Conservation (phyloP, 2,329 filamentous ascomycete genomes). For the Penicillium concentricum region DNA sequence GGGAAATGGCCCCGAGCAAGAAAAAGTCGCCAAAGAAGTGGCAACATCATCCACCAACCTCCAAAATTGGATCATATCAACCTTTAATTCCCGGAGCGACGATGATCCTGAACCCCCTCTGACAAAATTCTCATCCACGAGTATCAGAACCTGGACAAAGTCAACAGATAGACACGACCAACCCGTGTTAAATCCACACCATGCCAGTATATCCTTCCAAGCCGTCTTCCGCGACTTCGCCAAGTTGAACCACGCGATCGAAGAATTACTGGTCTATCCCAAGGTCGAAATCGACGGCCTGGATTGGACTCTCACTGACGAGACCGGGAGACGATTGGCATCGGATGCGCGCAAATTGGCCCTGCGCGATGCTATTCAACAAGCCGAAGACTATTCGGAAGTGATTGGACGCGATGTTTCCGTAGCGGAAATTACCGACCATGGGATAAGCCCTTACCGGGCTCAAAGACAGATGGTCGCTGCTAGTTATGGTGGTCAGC, state of each 20-base stretch:
- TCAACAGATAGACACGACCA: constrained; percentile 4
- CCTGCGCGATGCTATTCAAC: constrained; percentile 24
- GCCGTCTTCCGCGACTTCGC: constrained; percentile 27
- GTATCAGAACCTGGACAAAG: constrained; percentile 3
- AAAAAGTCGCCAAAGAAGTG: constrained; percentile 7
- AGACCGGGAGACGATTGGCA: constrained; percentile 16
- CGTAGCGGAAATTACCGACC: constrained; percentile 14
- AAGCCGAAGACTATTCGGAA: constrained; percentile 24
- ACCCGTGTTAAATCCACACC: constrained; percentile 13
- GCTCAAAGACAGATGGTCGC: neutral
- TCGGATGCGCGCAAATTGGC: constrained; percentile 24
- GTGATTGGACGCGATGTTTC: constrained; percentile 19
- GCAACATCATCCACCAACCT: constrained; percentile 2
- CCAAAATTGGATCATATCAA: neutral
- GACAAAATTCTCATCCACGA: constrained; percentile 2
- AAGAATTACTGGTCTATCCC: constrained; percentile 15
- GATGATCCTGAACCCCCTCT: neutral
- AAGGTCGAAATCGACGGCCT: constrained; percentile 24
- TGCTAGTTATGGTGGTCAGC: neutral
- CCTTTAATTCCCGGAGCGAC: neutral
- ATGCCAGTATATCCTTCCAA: constrained; percentile 18
- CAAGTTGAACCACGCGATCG: constrained; percentile 19
- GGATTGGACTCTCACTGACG: constrained; percentile 27
- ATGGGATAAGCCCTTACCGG: constrained; percentile 1
- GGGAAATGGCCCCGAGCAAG: neutral